Conservation (phyloP, 306 rosid species). For the Lathyrus tuberosus region DNA sequence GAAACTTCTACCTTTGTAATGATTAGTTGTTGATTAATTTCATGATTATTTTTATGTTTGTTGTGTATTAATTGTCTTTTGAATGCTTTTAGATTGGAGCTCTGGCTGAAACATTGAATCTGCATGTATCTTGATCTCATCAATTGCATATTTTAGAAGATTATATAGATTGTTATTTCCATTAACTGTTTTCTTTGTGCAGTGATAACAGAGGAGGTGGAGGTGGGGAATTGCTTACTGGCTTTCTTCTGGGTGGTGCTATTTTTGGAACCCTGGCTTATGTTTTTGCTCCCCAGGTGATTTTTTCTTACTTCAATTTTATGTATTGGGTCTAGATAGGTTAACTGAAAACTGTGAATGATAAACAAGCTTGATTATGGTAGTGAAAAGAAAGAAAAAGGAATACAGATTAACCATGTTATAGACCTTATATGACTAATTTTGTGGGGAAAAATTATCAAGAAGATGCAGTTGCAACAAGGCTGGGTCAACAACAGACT, state of each 20-base stretch:
- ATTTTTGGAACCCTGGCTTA: constrained; percentile 83
- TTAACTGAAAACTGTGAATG: constrained; percentile 23
- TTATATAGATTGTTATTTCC: constrained; percentile 2
- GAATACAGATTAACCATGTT: background rate
- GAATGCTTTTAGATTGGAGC: constrained; percentile 8
- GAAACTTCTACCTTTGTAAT: background rate
- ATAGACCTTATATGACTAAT: background rate
- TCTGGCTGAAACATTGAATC: background rate
- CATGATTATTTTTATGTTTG: constrained; percentile 1
- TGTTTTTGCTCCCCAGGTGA: constrained; percentile 95
- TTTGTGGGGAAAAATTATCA: background rate
- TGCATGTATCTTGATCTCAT: constrained; percentile 1
- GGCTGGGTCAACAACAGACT: background rate
- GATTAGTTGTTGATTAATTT: constrained; percentile 2
- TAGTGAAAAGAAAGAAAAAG: background rate
- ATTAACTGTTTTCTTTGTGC: constrained; percentile 40
- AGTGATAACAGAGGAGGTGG: constrained; percentile 68
- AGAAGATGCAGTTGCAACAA: background rate
- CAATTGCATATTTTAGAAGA: constrained; percentile 30
- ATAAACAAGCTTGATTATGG: constrained; percentile 9
- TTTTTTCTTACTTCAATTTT: constrained; percentile 30
- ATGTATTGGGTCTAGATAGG: constrained; percentile 24
- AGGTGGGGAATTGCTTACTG: constrained; percentile 81
- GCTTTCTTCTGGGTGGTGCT: constrained; percentile 91
- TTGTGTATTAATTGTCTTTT: constrained; percentile 20